Percentiles rank a stretch among this genome's conserved stretches.
phyloP scores from a whole-genome alignment of 2,329 filamentous ascomycete species.

The Aspergillus pseudoterreus region DNA sequence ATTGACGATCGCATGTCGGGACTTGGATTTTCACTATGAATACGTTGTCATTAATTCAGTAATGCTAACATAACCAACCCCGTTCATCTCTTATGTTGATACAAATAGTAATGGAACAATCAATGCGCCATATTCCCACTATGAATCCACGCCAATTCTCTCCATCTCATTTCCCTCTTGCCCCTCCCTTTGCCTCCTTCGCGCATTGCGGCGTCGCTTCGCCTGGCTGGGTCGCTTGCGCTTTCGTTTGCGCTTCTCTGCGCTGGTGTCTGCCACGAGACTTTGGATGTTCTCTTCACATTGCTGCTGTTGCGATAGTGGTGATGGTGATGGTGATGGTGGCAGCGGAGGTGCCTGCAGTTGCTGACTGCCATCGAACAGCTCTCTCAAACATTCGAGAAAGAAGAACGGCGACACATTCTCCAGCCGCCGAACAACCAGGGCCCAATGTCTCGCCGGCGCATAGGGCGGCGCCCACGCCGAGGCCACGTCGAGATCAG shows the following conservation, averaged over 20 bases:
- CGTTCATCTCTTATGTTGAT: no score
- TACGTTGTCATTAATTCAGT: no score
- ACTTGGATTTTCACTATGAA: no score
- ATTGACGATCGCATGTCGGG: no score
- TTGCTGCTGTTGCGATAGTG: not conserved
- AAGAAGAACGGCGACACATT: slow-evolving; percentile 15
- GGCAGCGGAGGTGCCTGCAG: not conserved
- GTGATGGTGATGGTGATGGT: not conserved
- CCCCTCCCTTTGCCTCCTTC: not conserved
- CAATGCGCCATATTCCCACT: no score
- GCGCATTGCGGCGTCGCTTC: slow-evolving; percentile 8
- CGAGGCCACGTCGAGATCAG: slow-evolving; percentile 2
- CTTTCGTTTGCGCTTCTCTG: not conserved
- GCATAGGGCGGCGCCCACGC: slow-evolving; percentile 6
- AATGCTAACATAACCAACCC: no score
- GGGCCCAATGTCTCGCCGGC: slow-evolving; percentile 12
- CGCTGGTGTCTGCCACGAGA: not conserved
- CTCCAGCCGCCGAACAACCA: slow-evolving; percentile 18
- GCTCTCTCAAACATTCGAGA: slow-evolving; percentile 6
- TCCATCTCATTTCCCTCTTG: not conserved
- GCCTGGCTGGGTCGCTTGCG: slow-evolving; percentile 12
- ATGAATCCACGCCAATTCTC: not conserved
- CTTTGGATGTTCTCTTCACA: no score
- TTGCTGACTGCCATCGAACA: not conserved
- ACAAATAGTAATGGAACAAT: no score